Evolutionary conservation across 2,329 filamentous ascomycete species (phyloP), one percentile per base, ranked within the genome.

Genomic region (Gliomastix tumulicola): DNA sequence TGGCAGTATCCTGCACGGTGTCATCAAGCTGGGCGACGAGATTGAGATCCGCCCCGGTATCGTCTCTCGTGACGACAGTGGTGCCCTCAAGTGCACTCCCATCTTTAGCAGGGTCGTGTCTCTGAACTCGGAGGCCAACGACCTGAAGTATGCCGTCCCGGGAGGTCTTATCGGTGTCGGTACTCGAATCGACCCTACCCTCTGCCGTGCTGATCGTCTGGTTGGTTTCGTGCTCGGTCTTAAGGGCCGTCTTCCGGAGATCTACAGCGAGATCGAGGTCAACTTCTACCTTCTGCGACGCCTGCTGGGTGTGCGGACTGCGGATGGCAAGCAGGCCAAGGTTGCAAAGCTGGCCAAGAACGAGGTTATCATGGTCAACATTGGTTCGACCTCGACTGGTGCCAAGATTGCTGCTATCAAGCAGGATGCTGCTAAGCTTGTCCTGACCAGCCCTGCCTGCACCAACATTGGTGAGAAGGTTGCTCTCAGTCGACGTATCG

Each of bases 321-420:
- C 90, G 44, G 92, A 98, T 51, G 92, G 92, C 60, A 98, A 98
- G 75, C 92, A 97, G 68, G 90, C 90, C 56, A 98, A 98, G 82
- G 92, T 98, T 49, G 88, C 89, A 53, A 98, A 98, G 73, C 75
- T 98, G 47, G 74, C 88, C 40, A 98, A 97, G 81, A 96, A 95
- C 68, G 92, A 98, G 65, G 88, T 97, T 55, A 83, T 98, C 65
- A 97, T 98, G 92, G 92, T 98, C 48, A 98, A 98, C 74, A 98
- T 98, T 59, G 92, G 92, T 44, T 95, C 88, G 25, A 97, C 90
- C 9, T 94, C 92, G 32, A 96, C 90, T 12, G 92, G 92, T 65
- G 92, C 92, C 49, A 98, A 97, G 79, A 88, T 98, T 37, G 79
- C 92, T 41, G 90, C 88, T 54, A 94, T 97, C 59, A 96, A 92